phyloP scores from a whole-genome alignment of 2,329 filamentous ascomycete species.

The Parastagonospora nodorum region DNA sequence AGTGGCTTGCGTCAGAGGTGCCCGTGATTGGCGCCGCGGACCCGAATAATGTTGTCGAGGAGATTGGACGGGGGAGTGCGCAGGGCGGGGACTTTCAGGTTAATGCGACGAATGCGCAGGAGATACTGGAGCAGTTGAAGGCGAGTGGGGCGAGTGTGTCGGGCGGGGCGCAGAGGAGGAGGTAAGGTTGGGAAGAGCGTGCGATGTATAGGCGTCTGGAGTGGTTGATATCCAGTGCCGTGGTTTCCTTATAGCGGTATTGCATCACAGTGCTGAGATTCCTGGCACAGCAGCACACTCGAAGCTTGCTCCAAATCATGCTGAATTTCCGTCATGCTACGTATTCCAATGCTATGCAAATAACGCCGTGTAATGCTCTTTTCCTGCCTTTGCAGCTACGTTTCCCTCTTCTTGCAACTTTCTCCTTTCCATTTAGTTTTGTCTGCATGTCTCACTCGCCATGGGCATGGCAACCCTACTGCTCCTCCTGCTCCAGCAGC shows the following conservation, averaged over 20 bases:
- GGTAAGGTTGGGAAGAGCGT: slow-evolving; percentile 26
- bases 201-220: neutral
- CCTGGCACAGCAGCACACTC: no score
- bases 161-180: slow-evolving; percentile 34
- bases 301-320: no score
- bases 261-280: no score
- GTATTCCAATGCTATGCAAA: slow-evolving; percentile 6
- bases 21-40: slow-evolving; percentile 70
- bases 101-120: slow-evolving; percentile 37
- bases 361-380: slow-evolving; percentile 14
- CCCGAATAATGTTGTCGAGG: slow-evolving; percentile 56
- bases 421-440: no score
- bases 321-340: neutral
- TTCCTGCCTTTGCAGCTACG: no score
- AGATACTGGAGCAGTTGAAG: slow-evolving; percentile 45
- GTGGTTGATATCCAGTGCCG: neutral
- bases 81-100: slow-evolving; percentile 32
- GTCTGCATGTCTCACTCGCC: neutral
- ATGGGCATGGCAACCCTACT: neutral
- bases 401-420: no score
- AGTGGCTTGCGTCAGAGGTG: slow-evolving; percentile 72
- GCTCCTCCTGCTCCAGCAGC: slow-evolving; percentile 68
- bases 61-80: slow-evolving; percentile 47
- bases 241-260: no score
- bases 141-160: slow-evolving; percentile 34